Evolutionary conservation across 1,284 basidiomycete species (phyloP).

Genomic region (Pseudozyma thailandica): DNA sequence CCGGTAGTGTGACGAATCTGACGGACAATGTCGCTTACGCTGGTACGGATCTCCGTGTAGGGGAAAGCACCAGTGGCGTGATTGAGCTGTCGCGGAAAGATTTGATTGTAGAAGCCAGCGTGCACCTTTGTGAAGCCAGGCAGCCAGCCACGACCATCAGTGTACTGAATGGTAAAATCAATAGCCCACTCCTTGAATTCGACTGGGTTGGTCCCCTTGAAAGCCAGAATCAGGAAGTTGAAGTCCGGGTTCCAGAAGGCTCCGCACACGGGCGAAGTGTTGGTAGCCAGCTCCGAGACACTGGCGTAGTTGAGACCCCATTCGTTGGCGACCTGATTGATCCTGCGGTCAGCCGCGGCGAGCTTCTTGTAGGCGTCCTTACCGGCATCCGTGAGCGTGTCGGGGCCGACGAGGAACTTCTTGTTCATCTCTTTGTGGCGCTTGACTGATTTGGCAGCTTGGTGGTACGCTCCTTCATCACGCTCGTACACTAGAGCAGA

Average conservation of each 20-base stretch:
- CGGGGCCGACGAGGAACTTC: conserved; percentile 2
- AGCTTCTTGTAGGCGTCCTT: conserved; percentile 24
- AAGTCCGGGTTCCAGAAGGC: conserved; percentile 44
- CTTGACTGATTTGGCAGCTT: conserved; percentile 20
- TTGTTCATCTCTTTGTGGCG: conserved; percentile 19
- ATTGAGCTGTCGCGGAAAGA: conserved; percentile 44
- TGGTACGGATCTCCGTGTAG: conserved; percentile 38
- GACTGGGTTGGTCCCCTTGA: conserved; percentile 67
- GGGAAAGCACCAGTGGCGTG: conserved; percentile 32
- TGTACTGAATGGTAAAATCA: conserved; percentile 63
- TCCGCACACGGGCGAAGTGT: conserved; percentile 45
- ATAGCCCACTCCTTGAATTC: conserved; percentile 69
- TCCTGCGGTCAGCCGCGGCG: conserved; percentile 29
- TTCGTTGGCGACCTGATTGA: conserved; percentile 33
- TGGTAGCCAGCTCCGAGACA: conserved; percentile 44
- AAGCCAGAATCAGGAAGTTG: conserved; percentile 50
- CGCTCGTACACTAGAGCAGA: conserved; percentile 48
- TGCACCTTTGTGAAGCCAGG: conserved; percentile 47
- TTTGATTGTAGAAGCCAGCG: conserved; percentile 47
- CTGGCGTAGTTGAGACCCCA: conserved; percentile 50
- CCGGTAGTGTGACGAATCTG: conserved; percentile 22
- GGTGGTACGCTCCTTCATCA: conserved; percentile 17
- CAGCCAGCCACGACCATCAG: conserved; percentile 43
- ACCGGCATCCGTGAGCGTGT: conserved; percentile 24
- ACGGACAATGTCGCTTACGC: conserved; percentile 28